Evolutionary conservation across 2,329 filamentous ascomycete genomes (phyloP).

Genomic region (Coniochaeta sp.): DNA sequence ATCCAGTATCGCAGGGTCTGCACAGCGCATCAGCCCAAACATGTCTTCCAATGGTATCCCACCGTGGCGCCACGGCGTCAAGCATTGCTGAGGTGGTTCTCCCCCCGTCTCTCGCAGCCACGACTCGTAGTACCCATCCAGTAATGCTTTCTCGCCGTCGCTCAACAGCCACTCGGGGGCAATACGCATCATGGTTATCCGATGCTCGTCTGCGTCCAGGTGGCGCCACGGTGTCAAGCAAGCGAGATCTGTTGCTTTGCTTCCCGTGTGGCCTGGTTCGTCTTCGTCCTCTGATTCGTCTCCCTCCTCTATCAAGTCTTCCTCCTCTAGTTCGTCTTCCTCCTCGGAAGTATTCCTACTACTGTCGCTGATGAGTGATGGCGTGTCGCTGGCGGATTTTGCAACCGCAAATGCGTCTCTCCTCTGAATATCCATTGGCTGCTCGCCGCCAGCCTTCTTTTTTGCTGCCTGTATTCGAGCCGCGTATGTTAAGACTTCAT

Average conservation of each 20-base stretch:
- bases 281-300: not conserved
- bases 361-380: too few relatives aligned
- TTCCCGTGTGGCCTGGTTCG: not conserved
- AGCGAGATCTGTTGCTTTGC: not conserved
- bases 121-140: not conserved
- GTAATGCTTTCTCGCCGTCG: not conserved
- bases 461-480: too few relatives aligned
- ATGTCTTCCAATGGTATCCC: not conserved
- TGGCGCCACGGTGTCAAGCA: not conserved
- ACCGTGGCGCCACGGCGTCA: not conserved
- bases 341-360: too few relatives aligned
- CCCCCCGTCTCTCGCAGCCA: not conserved
- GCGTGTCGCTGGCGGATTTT: too few relatives aligned
- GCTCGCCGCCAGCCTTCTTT: too few relatives aligned
- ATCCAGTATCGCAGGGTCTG: not conserved
- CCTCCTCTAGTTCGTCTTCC: not conserved
- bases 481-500: too few relatives aligned
- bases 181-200: not conserved
- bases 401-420: too few relatives aligned
- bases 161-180: not conserved
- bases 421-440: too few relatives aligned
- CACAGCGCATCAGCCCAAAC: not conserved
- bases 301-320: not conserved
- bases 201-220: not conserved
- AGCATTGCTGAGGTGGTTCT: not conserved